These are phyloP conservation scores for Pestalotiopsis sp. DNA, from an alignment of 2,329 filamentous ascomycete genomes.

Conservation along the genomic window DNA sequence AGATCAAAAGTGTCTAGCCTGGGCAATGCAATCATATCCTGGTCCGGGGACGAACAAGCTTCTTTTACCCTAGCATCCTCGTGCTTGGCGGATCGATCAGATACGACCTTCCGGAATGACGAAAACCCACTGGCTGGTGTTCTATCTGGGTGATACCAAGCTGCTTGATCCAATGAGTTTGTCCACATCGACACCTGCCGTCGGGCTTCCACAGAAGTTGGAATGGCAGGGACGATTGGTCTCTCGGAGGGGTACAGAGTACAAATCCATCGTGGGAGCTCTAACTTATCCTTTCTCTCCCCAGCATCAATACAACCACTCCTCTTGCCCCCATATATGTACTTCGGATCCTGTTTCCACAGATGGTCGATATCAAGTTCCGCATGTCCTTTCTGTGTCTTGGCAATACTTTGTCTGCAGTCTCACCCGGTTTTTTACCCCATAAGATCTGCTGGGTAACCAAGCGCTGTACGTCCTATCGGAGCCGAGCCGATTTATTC, in stretches of 20 bases:
- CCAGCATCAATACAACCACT: no score
- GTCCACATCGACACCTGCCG: neutral
- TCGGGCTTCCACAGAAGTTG: neutral
- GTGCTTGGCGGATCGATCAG: conserved; percentile 20
- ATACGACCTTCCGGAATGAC: conserved; percentile 9
- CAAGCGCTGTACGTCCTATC: neutral
- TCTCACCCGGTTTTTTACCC: neutral
- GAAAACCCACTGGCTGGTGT: neutral
- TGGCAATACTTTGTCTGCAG: neutral
- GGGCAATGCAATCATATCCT: neutral
- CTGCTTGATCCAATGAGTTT: neutral
- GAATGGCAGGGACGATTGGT: no score
- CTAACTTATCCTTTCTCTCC: no score
- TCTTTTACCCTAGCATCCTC: neutral
- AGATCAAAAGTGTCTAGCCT: neutral
- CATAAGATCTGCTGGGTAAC: conserved; percentile 6
- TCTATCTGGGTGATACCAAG: neutral
- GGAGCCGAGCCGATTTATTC: conserved; percentile 1
- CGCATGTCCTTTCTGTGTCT: neutral
- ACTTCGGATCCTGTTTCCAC: neutral
- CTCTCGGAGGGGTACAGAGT: no score
- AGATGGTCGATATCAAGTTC: neutral
- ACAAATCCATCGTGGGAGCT: no score
- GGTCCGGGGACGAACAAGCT: neutral
- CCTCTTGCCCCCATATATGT: no score